Evolutionary conservation across 2,329 filamentous ascomycete species (phyloP).

Genomic region (Coniochaeta prunicola): DNA sequence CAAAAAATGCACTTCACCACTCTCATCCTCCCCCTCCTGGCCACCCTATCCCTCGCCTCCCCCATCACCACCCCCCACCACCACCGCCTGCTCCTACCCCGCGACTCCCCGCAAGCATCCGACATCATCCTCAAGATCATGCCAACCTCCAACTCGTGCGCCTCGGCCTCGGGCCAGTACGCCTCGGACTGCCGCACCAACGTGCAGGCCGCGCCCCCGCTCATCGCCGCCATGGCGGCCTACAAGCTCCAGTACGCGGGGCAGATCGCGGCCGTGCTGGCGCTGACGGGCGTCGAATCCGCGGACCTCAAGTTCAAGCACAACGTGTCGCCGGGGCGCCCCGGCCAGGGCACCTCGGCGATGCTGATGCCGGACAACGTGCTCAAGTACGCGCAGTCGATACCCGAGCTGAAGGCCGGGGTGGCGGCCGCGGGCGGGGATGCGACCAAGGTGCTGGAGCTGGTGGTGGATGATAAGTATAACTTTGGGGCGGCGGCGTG

Average conservation of each 20-base stretch:
- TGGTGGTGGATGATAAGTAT: constrained; percentile 40
- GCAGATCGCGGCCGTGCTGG: constrained; percentile 63
- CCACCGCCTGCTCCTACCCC: background rate
- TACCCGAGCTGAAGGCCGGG: constrained; percentile 27
- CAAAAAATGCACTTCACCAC: background rate
- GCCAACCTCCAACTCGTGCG: constrained; percentile 49
- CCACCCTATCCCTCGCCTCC: background rate
- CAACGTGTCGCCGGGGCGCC: constrained; percentile 44
- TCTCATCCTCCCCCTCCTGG: background rate
- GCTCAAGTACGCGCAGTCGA: constrained; percentile 36
- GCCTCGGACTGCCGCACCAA: constrained; percentile 59
- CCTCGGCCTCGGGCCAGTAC: constrained; percentile 32
- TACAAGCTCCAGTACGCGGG: constrained; percentile 48
- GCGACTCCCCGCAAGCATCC: background rate
- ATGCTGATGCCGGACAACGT: constrained; percentile 31
- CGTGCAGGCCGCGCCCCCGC: constrained; percentile 47
- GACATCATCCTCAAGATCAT: constrained; percentile 41
- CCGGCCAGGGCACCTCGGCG: constrained; percentile 44
- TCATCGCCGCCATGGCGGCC: constrained; percentile 47
- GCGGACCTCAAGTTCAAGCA: constrained; percentile 63
- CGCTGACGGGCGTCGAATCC: constrained; percentile 66
- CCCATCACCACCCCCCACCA: background rate
- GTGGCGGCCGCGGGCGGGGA: constrained; percentile 20
- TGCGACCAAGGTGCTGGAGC: constrained; percentile 31
- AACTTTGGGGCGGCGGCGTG: constrained; percentile 48